Evolutionary conservation across 192 early-diverging fungal genomes (phyloP).

Genomic region (Dissophora globulifera): DNA sequence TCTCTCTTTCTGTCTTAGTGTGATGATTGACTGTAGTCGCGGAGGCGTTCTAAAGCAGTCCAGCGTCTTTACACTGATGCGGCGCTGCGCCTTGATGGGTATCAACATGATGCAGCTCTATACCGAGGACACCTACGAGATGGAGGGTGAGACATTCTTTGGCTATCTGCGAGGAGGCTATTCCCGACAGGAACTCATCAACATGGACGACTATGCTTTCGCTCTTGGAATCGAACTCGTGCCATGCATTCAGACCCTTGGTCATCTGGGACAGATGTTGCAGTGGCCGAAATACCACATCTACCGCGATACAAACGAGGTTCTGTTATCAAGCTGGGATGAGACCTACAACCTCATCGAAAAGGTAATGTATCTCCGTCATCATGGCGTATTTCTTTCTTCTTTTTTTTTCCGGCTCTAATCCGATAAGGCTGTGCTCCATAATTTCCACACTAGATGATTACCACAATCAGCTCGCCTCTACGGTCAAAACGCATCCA

Average conservation of each 20-base stretch:
- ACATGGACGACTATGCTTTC: conserved; percentile 84
- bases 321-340: conserved; percentile 74
- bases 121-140: conserved; percentile 90
- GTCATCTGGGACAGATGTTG: conserved; percentile 88
- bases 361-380: conserved; percentile 44
- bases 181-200: conserved; percentile 74
- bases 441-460: conserved; percentile 58
- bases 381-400: not conserved
- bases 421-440: not conserved
- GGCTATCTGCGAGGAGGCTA: conserved; percentile 64
- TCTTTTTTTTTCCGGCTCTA: not conserved
- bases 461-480: conserved; percentile 70
- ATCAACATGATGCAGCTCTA: conserved; percentile 91
- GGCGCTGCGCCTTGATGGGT: conserved; percentile 85
- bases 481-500: conserved; percentile 84
- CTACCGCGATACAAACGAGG: conserved; percentile 85
- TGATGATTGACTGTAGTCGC: conserved; percentile 90
- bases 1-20: too few relatives aligned
- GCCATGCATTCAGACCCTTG: conserved; percentile 90
- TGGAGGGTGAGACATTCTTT: conserved; percentile 53
- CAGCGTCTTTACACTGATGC: conserved; percentile 73
- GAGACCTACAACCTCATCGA: conserved; percentile 85
- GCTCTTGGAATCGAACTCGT: conserved; percentile 84
- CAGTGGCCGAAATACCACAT: conserved; percentile 87
- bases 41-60: conserved; percentile 75